Evolutionary conservation across 495 filamentous ascomycete species (phyloP).

Genomic region (Niebla homalea): DNA sequence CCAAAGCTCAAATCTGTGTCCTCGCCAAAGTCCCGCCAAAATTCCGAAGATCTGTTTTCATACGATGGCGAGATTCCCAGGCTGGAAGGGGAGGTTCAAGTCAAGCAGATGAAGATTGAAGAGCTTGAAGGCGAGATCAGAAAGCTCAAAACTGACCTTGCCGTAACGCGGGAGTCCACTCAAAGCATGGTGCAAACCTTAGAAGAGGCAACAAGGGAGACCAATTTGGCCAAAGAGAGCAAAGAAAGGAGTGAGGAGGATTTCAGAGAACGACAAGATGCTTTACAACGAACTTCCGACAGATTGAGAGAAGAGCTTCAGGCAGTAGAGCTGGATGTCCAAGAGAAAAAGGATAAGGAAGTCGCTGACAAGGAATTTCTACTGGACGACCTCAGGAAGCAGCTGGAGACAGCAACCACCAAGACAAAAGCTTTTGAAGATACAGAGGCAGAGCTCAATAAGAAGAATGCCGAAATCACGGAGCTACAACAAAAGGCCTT

Average conservation of each 20-base stretch:
- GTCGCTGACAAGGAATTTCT: constrained; percentile 22
- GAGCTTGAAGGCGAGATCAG: constrained; percentile 50
- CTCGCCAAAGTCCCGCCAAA: constrained; percentile 25
- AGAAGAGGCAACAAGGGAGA: constrained; percentile 45
- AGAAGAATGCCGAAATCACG: constrained; percentile 31
- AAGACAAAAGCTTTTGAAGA: constrained; percentile 37
- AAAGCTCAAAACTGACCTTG: constrained; percentile 37
- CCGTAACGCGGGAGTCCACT: constrained; percentile 49
- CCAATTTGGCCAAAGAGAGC: constrained; percentile 42
- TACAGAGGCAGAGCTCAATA: constrained; percentile 25
- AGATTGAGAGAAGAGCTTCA: constrained; percentile 29
- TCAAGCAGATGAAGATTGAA: constrained; percentile 51
- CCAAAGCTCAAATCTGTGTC: constrained; percentile 30
- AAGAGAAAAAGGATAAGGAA: constrained; percentile 14
- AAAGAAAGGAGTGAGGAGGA: constrained; percentile 41
- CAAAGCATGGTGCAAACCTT: constrained; percentile 49
- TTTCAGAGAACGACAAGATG: constrained; percentile 22
- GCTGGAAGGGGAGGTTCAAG: constrained; percentile 46
- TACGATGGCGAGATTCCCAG: constrained; percentile 66
- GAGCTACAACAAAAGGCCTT: constrained; percentile 13
- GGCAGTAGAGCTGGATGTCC: constrained; percentile 24
- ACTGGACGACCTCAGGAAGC: constrained; percentile 26
- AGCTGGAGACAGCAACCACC: constrained; percentile 39
- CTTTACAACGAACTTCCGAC: constrained; percentile 7
- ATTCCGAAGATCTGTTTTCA: constrained; percentile 74